A percentile compares a stretch with the other conserved stretches of the same genome.
phyloP scores from a whole-genome alignment of 345 rosid species.

The sweet orange (Citrus sinensis) region DVS_A1.0 CM039167.1:4587501-4588000 shows the following conservation, averaged over 20 bases:
- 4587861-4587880: conserved; percentile 2
- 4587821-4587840: conserved; percentile 36
- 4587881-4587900: conserved; percentile 13
- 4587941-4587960: conserved; percentile 12
- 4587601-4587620: conserved; percentile 67
- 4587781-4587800: conserved; percentile 56
- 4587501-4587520: conserved; percentile 32
- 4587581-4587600: conserved; percentile 79
- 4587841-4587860: conserved; percentile 44
- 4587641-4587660: conserved; percentile 61
- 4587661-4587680: conserved; percentile 50
- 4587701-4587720: conserved; percentile 51
- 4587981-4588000: conserved; percentile 22
- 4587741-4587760: conserved; percentile 57
- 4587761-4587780: conserved; percentile 40
- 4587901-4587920: conserved; percentile 2
- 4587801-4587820: conserved; percentile 55
- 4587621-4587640: conserved; percentile 62
- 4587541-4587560: conserved; percentile 72
- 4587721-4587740: conserved; percentile 47
- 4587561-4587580: conserved; percentile 91
- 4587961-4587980: conserved; percentile 8
- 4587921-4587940: not conserved
- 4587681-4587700: conserved; percentile 39
- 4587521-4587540: conserved; percentile 50